Evolutionary conservation across 176 grass and related monocot species (phyloP), one percentile per base, ranked within the genome.

Genomic region (Metroxylon sagu): DNA sequence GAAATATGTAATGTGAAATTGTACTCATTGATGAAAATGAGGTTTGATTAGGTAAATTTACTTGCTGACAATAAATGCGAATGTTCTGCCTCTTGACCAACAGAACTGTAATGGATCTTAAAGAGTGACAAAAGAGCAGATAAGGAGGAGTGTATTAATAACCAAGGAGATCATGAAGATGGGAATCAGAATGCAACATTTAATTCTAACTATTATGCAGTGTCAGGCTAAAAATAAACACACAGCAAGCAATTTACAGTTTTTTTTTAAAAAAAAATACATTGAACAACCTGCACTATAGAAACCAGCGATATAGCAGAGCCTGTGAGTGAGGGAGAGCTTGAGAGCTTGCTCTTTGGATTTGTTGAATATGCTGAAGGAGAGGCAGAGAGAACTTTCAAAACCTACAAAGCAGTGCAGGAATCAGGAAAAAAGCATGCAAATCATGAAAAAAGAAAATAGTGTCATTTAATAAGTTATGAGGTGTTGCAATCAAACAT

Each of bases 331-430:
- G 88, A 74, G 64, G 93, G 84, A 71, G 88, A 76, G 31, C 81
- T 76, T 16, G 88, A 65, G 68, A 89, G 73, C 66, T 85, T 98
- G 63, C 70, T 70, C 64, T 75, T 78, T 31, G 82, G 88, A 43
- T 92, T 98, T 76, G 85, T 88, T 55, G 85, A 98, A 75, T 92
- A 98, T 39, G 93, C 87, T 74, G 93, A 91, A 27, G 84, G 67
- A 52, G 84, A 98, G 10, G 93, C 79, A 61, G 84, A 88, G 39
- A 98, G 76, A 62, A 85, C 85, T 79, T 92, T 98, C 64, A 98
- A 56, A 48, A 92, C 86, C 91, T 96, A 80, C 3, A 15, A 54
- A 7, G 67, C 52, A 59, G 25, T 12, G 1, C 39, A 50, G 19
- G 71, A n/a, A 56, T n/a, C 8, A 35, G 7, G 30, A 28, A 72